Evolutionary conservation across 768 basidiomycete genomes (phyloP).

Genomic region (Hygrophoropsis aurantiaca): DNA sequence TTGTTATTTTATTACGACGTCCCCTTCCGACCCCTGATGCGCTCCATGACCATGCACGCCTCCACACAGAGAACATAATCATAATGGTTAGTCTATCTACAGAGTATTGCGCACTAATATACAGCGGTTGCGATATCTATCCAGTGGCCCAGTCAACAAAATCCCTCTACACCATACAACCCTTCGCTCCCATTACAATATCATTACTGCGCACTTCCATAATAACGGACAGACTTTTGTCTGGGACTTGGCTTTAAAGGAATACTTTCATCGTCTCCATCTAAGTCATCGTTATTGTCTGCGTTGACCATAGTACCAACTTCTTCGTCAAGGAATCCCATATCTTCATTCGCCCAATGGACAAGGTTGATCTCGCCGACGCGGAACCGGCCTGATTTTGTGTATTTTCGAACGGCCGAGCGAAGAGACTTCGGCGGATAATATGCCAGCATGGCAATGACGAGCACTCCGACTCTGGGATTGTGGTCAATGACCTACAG

Average conservation of each 20-base stretch:
- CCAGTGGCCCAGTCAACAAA: too few relatives aligned
- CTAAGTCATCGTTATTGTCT: not conserved
- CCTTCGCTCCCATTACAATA: not conserved
- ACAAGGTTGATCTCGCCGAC: slow-evolving; percentile 2
- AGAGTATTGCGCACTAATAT: too few relatives aligned
- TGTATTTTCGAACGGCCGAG: not conserved
- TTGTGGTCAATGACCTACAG: not conserved
- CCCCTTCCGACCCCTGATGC: too few relatives aligned
- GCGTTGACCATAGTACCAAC: not conserved
- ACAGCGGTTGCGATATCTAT: too few relatives aligned
- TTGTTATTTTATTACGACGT: not conserved
- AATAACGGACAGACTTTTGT: not conserved
- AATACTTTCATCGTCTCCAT: not conserved
- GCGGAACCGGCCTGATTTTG: slow-evolving; percentile 1
- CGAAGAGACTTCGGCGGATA: not conserved
- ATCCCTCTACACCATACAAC: slow-evolving; percentile 1
- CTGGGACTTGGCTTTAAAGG: slow-evolving; percentile 5
- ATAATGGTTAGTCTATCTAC: too few relatives aligned
- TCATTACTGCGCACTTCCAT: slow-evolving; percentile 1
- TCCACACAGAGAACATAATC: not conserved
- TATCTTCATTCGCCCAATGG: slow-evolving; percentile 4
- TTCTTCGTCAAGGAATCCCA: not conserved
- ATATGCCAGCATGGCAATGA: not conserved
- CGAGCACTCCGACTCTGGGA: not conserved
- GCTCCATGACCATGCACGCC: not conserved